These are phyloP conservation scores for Rhodotorula taiwanensis DNA, from an alignment of 768 basidiomycete genomes.

Conservation along the genomic window DNA sequence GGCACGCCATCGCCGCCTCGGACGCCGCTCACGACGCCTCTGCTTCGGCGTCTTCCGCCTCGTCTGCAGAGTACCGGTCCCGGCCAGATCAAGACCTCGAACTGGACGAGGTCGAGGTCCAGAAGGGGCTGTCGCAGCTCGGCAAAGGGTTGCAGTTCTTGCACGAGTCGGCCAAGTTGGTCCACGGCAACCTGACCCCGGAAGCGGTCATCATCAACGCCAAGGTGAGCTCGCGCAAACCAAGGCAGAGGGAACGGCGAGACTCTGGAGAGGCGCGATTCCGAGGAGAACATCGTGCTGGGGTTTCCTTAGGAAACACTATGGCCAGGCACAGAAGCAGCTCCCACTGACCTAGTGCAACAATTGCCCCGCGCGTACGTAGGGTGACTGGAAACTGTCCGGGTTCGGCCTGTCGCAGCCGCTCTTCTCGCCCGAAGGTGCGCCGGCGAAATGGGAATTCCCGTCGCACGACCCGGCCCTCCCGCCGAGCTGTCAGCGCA, in stretches of 20 bases:
- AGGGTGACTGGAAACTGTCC: conserved; percentile 98
- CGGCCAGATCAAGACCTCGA: conserved; percentile 56
- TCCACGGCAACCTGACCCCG: conserved; percentile 82
- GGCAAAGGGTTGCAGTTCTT: conserved; percentile 56
- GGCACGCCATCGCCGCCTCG: conserved; percentile 64
- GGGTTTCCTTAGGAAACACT: no score
- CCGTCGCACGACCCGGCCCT: conserved; percentile 76
- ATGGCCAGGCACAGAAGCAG: neutral
- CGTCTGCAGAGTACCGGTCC: neutral
- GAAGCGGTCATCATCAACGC: conserved; percentile 84
- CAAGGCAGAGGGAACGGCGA: conserved; percentile 5
- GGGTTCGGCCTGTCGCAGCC: conserved; percentile 83
- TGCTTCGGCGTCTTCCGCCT: no score
- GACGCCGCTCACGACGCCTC: conserved; percentile 46
- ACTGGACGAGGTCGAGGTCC: conserved; percentile 95
- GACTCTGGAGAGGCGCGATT: neutral
- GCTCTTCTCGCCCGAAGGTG: conserved; percentile 60
- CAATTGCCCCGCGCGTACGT: conserved; percentile 6
- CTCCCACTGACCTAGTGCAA: neutral
- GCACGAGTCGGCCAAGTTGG: conserved; percentile 81
- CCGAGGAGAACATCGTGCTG: no score
- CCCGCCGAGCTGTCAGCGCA: conserved; percentile 75
- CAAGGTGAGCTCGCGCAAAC: conserved; percentile 52
- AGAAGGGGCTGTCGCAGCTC: conserved; percentile 90
- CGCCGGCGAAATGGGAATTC: conserved; percentile 77